Conservation (phyloP, 768 basidiomycete species). For the Kwoniella botswanensis region DNA sequence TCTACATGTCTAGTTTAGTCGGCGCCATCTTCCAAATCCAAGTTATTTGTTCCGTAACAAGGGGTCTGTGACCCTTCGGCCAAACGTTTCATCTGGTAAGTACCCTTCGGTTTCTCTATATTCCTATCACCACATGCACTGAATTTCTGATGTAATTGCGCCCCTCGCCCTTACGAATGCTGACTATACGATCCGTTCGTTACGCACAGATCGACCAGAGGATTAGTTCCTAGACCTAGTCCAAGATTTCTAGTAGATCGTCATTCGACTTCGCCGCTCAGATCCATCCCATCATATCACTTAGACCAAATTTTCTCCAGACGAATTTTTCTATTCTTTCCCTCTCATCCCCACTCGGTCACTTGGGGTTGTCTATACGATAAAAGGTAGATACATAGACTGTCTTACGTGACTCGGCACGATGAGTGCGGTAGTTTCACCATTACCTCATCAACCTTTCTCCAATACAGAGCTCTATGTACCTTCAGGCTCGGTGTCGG, state of each 20-base stretch:
- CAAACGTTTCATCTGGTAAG: neutral
- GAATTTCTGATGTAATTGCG: neutral
- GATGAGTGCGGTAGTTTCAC: conserved; percentile 38
- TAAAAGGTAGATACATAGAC: neutral
- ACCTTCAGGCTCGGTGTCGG: conserved; percentile 31
- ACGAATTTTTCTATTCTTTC: neutral
- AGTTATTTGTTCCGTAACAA: neutral
- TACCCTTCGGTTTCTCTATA: neutral
- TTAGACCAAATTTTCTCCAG: neutral
- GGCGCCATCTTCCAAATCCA: neutral
- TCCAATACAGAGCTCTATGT: conserved; percentile 37
- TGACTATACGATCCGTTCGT: neutral
- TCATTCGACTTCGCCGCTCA: conserved; percentile 21
- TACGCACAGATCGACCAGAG: conserved; percentile 1
- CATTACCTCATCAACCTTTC: conserved; percentile 27
- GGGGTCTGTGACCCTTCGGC: conserved; percentile 22
- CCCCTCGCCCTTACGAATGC: neutral
- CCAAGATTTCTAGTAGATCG: conserved; percentile 9
- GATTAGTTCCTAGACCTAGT: neutral
- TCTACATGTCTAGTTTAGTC: neutral
- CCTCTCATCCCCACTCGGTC: neutral
- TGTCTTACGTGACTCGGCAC: neutral
- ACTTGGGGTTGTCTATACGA: neutral
- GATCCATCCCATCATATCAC: neutral
- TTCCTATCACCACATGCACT: neutral